Base-by-base conservation (phyloP, 2,329 filamentous ascomycete species). In the Nothopassalora personata region DNA sequence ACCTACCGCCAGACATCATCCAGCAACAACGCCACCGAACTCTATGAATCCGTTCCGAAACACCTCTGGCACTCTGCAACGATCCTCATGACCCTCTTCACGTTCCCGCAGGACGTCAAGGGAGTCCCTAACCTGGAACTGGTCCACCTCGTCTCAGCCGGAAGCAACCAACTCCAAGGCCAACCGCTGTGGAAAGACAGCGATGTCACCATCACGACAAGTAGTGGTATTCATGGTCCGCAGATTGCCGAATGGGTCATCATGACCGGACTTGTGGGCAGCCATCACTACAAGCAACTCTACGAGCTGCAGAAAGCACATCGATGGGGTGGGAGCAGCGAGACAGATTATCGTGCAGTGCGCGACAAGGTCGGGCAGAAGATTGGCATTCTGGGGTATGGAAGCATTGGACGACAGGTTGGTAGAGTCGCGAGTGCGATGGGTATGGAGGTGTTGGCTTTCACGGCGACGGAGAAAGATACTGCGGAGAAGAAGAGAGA, bases 381-480 rank as follows among this genome's bases (percentile, higher is more conserved):
- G 28, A 74, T 88, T 1, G 85, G 84, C 0, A 81, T 88, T 13
- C 67, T 86, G 10, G 84, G 84, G 0, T 86, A 86, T 64, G 84
- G 84, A 5, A 83, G 80, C 67, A 86, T 86, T 62, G 84, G 84
- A 13, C 74, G 84, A 60, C 83, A 86, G 71, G 81, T 73, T 2
- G 73, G 69, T 11, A 56, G 71, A 13, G 68, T 73, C 15, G 72
- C 69, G 11, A 68, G 69, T 34, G 71, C 70, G 10, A 64, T 74
- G 80, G 89, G 89, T 18, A 86, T 90, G 81, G 79, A 84, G 30
- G 83, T 93, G 0, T 79, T 91, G 69, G 89, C 89, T 0, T 91
- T 88, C 75, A 93, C 89, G 0, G 85, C 88, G 0, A 83, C 83
- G 28, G 82, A 87, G 0, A 85, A 87, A n/a, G 71, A 77, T 8